Evolutionary conservation across 495 filamentous ascomycete species (phyloP).

Genomic region (Penicillium daleae): DNA sequence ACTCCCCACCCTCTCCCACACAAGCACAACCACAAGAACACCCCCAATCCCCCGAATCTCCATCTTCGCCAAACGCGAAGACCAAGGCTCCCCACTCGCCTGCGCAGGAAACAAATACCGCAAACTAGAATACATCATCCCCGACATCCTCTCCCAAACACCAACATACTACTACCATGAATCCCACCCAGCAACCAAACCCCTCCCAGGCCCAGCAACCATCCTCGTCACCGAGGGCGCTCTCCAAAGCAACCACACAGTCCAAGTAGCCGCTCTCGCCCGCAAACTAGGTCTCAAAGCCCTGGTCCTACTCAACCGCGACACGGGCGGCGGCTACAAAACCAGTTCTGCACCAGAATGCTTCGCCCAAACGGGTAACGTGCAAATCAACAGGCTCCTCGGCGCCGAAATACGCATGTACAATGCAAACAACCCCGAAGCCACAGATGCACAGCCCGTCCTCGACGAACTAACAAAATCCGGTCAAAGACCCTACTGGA

Average conservation of each 20-base stretch:
- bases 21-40: slow-evolving; percentile 33
- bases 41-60: slow-evolving; percentile 22
- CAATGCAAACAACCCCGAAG: slow-evolving; percentile 20
- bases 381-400: slow-evolving; percentile 36
- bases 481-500: slow-evolving; percentile 39
- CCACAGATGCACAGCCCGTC: slow-evolving; percentile 24
- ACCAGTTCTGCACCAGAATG: slow-evolving; percentile 15
- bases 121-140: slow-evolving; percentile 49
- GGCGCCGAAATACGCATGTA: slow-evolving; percentile 46
- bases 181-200: slow-evolving; percentile 18
- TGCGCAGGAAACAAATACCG: slow-evolving; percentile 49
- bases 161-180: slow-evolving; percentile 29
- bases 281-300: slow-evolving; percentile 32
- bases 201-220: slow-evolving; percentile 24
- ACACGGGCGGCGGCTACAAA: slow-evolving; percentile 33
- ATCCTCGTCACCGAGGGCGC: slow-evolving; percentile 48
- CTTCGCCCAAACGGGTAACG: slow-evolving; percentile 37
- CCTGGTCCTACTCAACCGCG: slow-evolving; percentile 35
- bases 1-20: slow-evolving; percentile 20
- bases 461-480: slow-evolving; percentile 23
- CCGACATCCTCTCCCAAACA: slow-evolving; percentile 34
- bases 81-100: slow-evolving; percentile 43
- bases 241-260: slow-evolving; percentile 48
- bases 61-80: slow-evolving; percentile 45
- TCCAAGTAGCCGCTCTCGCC: slow-evolving; percentile 43